Base-by-base conservation (phyloP, 202 grass and related monocot genomes). In the Brachypodium distachyon region DNA sequence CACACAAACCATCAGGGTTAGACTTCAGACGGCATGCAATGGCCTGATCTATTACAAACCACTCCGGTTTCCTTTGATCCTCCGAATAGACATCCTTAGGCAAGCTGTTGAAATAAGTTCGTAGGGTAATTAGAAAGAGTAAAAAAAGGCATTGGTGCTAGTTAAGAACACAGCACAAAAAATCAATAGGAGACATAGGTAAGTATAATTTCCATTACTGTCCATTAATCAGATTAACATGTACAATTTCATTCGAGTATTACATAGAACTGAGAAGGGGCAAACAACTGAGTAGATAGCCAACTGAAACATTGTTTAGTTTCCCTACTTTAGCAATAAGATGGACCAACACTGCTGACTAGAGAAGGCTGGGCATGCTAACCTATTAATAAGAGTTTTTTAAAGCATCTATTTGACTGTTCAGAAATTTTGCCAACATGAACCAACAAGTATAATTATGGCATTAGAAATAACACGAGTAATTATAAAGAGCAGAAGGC, bases 41-140 rank as follows among this genome's bases (percentile, higher is more conserved):
- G 10, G 61, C 79, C 72, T 83, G 83, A 71, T 93, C 86, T 82
- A 93, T 75, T 78, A 89, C 65, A 76, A 87, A 70, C 86, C 90
- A 93, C 39, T 93, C 90, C 69, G 81, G 38, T 78, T 87, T 87
- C 60, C 90, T 74, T 19, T 82, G 54, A 81, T 93, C 90, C 12
- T 75, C 39, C 32, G 26, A 49, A 61, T 79, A 71, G 39, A 72
- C 46, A 21, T 56, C 81, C 33, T 87, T 84, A 50, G 61, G 71
- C 39, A 80, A 64, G n/a, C 86, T 88, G 69, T 47, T 37, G 1
- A 21, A 34, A 59, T 74, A 21, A 74, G 51, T 57, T 71, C 50
- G 23, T 32, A 66, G 1, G 25, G 67, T 26, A 26, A 70, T 78
- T 34, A 67, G 56, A 54, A 54, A 28, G 50, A 85, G 17, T 25